Percentiles rank a stretch among this genome's conserved stretches.
Evolutionary conservation across 495 filamentous ascomycete species (phyloP).

Genomic region (Xylaria scruposa): DNA sequence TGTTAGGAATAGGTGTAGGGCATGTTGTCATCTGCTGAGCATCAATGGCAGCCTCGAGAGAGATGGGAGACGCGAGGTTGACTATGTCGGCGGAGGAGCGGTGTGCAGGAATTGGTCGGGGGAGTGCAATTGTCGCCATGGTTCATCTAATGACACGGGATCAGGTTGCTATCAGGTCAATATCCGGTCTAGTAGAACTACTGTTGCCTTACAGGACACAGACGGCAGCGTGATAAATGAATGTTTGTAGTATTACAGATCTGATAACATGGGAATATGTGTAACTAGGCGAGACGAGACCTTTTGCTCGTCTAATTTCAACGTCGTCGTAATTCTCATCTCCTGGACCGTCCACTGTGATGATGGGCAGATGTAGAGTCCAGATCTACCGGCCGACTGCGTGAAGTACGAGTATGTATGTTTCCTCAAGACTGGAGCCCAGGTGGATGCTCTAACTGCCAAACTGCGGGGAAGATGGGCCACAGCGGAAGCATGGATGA

Average conservation of each 20-base stretch:
- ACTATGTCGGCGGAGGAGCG: slow-evolving; percentile 55
- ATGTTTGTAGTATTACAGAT: slow-evolving; percentile 23
- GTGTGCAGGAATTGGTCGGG: slow-evolving; percentile 56
- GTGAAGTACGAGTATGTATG: slow-evolving; percentile 12
- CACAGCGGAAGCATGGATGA: slow-evolving; percentile 24
- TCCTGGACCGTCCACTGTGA: neutral
- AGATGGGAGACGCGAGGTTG: slow-evolving; percentile 56
- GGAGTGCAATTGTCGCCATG: slow-evolving; percentile 62
- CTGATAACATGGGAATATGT: slow-evolving; percentile 9
- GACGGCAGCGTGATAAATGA: slow-evolving; percentile 5
- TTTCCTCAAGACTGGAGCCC: slow-evolving; percentile 15
- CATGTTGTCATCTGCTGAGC: slow-evolving; percentile 45
- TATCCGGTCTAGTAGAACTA: slow-evolving; percentile 17
- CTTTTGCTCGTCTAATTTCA: slow-evolving; percentile 9
- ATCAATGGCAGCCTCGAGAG: slow-evolving; percentile 53
- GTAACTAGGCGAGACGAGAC: slow-evolving; percentile 15
- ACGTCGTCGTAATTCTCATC: neutral
- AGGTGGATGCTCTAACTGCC: slow-evolving; percentile 19
- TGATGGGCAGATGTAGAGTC: slow-evolving; percentile 1
- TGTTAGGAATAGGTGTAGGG: slow-evolving; percentile 78
- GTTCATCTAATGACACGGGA: slow-evolving; percentile 27
- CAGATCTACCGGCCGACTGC: neutral
- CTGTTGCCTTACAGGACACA: slow-evolving; percentile 10
- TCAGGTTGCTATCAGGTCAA: neutral
- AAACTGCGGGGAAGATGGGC: slow-evolving; percentile 28